These are phyloP conservation scores for Agapanthus africanus DNA, from an alignment of 106 monocot species.

Conservation along the genomic window DNA sequence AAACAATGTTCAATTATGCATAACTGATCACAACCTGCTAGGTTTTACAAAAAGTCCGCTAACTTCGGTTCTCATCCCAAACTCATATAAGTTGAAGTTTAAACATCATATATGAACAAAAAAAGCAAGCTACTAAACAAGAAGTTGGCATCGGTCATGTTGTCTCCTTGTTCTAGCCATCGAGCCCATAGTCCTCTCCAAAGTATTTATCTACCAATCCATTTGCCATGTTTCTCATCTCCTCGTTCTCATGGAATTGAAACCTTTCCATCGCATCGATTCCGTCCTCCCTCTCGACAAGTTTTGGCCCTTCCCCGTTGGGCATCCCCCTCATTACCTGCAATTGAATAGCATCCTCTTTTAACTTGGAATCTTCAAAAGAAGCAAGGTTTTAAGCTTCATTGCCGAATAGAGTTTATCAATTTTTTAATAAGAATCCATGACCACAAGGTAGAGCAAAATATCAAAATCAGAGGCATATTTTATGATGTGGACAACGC, in stretches of 20 bases:
- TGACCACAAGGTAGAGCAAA: too few species aligned
- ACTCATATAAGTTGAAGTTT: too few species aligned
- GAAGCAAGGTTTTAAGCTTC: background rate
- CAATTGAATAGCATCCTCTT: background rate
- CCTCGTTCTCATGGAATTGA: conserved; percentile 95
- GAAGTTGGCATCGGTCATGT: too few species aligned
- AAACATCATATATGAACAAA: too few species aligned
- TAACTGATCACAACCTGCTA: too few species aligned
- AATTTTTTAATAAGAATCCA: too few species aligned
- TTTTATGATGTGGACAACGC: too few species aligned
- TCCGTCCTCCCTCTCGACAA: conserved; percentile 92
- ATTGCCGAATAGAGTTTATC: background rate
- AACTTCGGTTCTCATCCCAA: too few species aligned
- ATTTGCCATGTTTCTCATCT: conserved; percentile 94
- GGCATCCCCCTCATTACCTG: conserved; percentile 97
- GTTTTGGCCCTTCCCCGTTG: conserved; percentile 77
- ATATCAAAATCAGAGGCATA: too few species aligned
- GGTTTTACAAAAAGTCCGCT: too few species aligned
- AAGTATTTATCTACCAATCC: conserved; percentile 90
- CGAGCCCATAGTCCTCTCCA: conserved; percentile 84
- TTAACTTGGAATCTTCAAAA: background rate
- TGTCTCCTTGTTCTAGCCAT: conserved; percentile 28
- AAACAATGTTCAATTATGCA: too few species aligned
- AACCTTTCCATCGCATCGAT: conserved; percentile 99
- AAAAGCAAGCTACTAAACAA: too few species aligned